Base-by-base conservation (phyloP, 192 early-diverging fungal genomes). In the Umbelopsis sp. region DNA sequence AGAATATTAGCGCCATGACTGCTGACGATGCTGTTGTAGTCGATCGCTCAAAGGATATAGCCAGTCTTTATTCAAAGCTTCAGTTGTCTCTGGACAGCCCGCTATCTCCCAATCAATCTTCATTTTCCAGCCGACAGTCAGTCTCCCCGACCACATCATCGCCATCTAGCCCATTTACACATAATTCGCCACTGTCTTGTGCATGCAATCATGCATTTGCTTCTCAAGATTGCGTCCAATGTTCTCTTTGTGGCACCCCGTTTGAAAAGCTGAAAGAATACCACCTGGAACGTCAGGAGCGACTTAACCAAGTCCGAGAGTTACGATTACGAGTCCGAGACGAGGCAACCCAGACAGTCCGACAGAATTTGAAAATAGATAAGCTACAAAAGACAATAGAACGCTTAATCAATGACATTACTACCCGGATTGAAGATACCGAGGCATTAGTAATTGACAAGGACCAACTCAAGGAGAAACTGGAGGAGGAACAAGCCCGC, bases 401-500 rank as follows among this genome's bases (percentile, higher is more conserved):
- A 69, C 82, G 88, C 59, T 80, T 91, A 43, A 87, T 92, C 52
- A 87, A 92, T 31, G 71, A 80, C 31, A 80, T 96, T n/a, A 86
- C 90, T 4, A 69, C 76, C 2, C 90, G 87, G 76, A 80, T 83
- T 26, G 85, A 87, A 69, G 94, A 95, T 77, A 85, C 91, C 34
- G 77, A 80, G 31, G 80, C 82, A 44, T 77, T 87, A 14, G 79
- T 90, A 69, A 59, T 72, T 24, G 93, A 94, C 72, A 75, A 94
- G 68, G 72, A 87, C 20, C 56, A 83, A 20, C 65, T 96, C 56
- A 86, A 89, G 36, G 84, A 91, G 47, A 94, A 93, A 71, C 86
- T 90, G 34, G 79, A 87, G 22, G 93, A 94, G 68, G 92, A 93
- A 79, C 89, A 93, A 22, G 89, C 90, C 47, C 87, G 89, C 73